Base-by-base conservation (phyloP, 2,329 filamentous ascomycete genomes). In the Fusarium sp. region DNA sequence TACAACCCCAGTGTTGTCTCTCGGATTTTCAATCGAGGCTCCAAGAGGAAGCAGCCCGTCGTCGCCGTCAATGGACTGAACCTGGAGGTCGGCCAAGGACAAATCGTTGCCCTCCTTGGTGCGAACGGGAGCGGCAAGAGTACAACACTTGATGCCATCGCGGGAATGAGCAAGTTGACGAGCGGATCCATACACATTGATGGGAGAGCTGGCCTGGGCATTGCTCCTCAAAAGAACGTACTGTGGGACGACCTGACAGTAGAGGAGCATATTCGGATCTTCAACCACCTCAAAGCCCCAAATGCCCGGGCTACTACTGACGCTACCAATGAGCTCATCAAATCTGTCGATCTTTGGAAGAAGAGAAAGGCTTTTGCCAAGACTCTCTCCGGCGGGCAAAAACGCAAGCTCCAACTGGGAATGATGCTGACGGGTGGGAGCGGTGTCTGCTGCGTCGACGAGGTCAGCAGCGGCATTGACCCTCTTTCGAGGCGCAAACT, bases 371-470 rank as follows among this genome's bases (percentile, higher is more conserved):
- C 95, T 0, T 86, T 88, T 69, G 90, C 95, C 0, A 92, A 91
- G 79, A 97, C 94, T 0, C 86, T 98, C 0, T 97, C 95, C 3
- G 95, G 95, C 10, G 95, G 95, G 0, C 95, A 98, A 82, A 98
- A 97, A 84, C 88, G 95, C 62, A 98, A 98, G 82, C 87, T 98
- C 10, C 95, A 98, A 82, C 87, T 98, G 3, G 95, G 95, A 6
- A 96, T 98, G 91, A 98, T 98, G 95, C 91, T 98, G 76, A 97
- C 94, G 5, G 95, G 96, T 71, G 95, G 95, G 13, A 96, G 93
- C 71, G 91, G 91, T 27, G 92, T 98, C 0, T 98, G 95, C 83
- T 97, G 95, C 78, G 91, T 98, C 7, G 95, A 98, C 76, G 96
- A 98, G 82, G 95, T 98, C 16, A 95, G 93, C 43, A 95, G 93